Conservation (phyloP, 2,329 filamentous ascomycete species). For the Pestalotiopsis sp. region DNA sequence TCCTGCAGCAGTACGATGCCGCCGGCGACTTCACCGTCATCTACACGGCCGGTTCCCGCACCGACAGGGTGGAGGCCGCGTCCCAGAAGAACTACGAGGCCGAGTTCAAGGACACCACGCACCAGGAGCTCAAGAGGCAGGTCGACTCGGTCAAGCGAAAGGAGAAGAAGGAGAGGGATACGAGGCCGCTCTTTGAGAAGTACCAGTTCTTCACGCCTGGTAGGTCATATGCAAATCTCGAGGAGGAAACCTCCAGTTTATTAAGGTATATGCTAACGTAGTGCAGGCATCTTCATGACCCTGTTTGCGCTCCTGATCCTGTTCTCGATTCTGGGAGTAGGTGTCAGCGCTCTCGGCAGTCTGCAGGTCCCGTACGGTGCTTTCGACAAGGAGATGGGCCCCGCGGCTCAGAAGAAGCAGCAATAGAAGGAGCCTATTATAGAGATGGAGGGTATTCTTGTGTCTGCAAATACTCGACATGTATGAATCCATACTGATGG, state of each 20-base stretch:
- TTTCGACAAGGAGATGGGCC: constrained; percentile 95
- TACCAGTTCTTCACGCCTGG: constrained; percentile 94
- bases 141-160: constrained; percentile 27
- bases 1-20: constrained; percentile 40
- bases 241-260: neutral
- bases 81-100: constrained; percentile 62
- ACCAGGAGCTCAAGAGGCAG: constrained; percentile 74
- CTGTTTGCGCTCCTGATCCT: constrained; percentile 72
- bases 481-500: neutral
- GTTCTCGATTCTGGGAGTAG: constrained; percentile 76
- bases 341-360: constrained; percentile 73
- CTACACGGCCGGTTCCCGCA: constrained; percentile 66
- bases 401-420: constrained; percentile 84
- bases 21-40: constrained; percentile 70
- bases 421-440: constrained; percentile 32
- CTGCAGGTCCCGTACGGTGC: constrained; percentile 90
- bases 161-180: constrained; percentile 45
- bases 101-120: constrained; percentile 62
- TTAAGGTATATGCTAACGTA: neutral
- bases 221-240: constrained; percentile 39
- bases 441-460: neutral
- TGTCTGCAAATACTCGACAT: neutral
- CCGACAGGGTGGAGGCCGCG: constrained; percentile 22
- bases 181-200: constrained; percentile 75
- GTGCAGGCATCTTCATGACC: constrained; percentile 83